phyloP scores from a whole-genome alignment of 345 rosid genomes.

The Eucalyptus leucophloia region DNA sequence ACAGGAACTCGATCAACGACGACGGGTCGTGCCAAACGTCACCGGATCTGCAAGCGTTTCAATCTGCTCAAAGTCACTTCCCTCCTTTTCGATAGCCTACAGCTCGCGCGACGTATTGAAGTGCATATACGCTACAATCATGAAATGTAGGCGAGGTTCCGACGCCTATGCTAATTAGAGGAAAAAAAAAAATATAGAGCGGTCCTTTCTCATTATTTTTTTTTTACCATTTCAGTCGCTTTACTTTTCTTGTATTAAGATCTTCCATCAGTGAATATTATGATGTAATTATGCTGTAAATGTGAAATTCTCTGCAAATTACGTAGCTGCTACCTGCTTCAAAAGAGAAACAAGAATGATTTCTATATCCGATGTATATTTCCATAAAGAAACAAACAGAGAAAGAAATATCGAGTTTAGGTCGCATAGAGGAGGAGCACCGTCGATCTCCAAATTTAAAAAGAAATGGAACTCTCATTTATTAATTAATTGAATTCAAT shows the following conservation, averaged over 20 bases:
- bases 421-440: background rate
- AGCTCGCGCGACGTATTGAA: background rate
- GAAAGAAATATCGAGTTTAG: background rate
- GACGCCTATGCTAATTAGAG: background rate
- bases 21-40: constrained; percentile 76
- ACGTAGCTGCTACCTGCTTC: background rate
- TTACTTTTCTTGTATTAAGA: background rate
- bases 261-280: background rate
- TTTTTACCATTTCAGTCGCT: background rate
- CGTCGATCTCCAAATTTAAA: background rate
- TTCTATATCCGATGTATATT: too few relatives aligned
- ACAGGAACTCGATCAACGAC: constrained; percentile 51
- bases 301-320: background rate
- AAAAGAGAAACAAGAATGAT: background rate
- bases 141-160: background rate
- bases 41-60: constrained; percentile 69
- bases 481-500: background rate
- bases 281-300: background rate
- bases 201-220: background rate
- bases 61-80: constrained; percentile 57
- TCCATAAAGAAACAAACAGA: background rate
- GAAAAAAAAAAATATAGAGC: background rate
- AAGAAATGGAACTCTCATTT: background rate
- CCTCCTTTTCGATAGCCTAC: constrained; percentile 27
- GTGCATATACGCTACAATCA: background rate